A percentile compares a stretch with the other conserved stretches of the same genome.
Evolutionary conservation across 1,139 yeast species (phyloP).

Genomic region (Debaryomyces nepalensis): DNA sequence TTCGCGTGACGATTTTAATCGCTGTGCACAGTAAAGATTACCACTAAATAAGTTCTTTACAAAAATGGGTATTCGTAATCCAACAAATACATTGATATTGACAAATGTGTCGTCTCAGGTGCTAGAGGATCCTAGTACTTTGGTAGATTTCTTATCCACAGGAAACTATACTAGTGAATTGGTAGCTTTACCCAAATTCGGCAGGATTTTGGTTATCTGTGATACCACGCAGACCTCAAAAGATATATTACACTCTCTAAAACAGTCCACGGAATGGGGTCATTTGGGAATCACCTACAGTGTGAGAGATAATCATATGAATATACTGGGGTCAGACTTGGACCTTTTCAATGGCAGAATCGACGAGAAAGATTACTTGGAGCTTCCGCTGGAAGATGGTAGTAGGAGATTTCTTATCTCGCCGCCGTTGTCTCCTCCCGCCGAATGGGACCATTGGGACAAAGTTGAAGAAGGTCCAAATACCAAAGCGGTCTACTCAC

Average conservation of each 20-base stretch:
- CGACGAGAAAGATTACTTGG: constrained; percentile 36
- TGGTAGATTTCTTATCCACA: constrained; percentile 30
- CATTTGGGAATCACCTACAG: constrained; percentile 34
- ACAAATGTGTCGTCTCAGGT: constrained; percentile 32
- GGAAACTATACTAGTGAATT: constrained; percentile 36
- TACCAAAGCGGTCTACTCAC: constrained; percentile 39
- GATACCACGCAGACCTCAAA: constrained; percentile 28
- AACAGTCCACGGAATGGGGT: constrained; percentile 23
- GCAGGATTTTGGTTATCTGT: constrained; percentile 43
- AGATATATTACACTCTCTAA: constrained; percentile 25
- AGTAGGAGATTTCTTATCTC: constrained; percentile 48
- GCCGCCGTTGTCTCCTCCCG: constrained; percentile 53
- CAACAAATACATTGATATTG: constrained; percentile 48
- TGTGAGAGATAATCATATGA: constrained; percentile 37
- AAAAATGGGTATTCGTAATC: constrained; percentile 18
- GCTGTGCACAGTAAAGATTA: background rate
- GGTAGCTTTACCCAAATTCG: constrained; percentile 40
- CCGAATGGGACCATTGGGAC: constrained; percentile 53
- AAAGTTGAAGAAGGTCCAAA: constrained; percentile 50
- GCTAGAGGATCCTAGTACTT: constrained; percentile 31
- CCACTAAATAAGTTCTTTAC: background rate
- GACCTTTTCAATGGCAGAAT: constrained; percentile 11
- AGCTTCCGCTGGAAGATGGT: constrained; percentile 47
- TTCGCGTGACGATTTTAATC: constrained; percentile 6
- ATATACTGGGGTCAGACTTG: constrained; percentile 13